Base-by-base conservation (phyloP, 306 rosid genomes). In the Morella rubra region DNA sequence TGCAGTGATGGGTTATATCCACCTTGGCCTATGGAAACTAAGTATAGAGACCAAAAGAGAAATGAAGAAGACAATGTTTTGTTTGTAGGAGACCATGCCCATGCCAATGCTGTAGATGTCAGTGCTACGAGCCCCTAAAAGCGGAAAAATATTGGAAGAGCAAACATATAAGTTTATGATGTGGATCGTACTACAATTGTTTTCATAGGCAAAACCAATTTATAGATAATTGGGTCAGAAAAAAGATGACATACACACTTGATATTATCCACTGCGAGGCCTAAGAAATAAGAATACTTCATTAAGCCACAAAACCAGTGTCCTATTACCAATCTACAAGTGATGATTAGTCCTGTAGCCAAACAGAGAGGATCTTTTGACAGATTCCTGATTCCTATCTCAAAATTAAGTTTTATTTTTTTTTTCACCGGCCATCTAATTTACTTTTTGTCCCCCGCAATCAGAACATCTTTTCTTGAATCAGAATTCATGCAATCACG, bases 1-100 rank as follows among this genome's bases (percentile, higher is more conserved):
- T 95, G 97, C 18, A 95, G 77, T 65, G 97, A 89, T n/a, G 99
- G 93, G 76, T 95, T 95, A 41, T 90, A 95, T 15, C 93, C 97
- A 24, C 97, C 97, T 85, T 88, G 97, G 71, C 97, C 99, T 5
- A 95, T 79, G 27, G 99, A 92, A 71, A 92, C 85, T 53, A 95
- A 79, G 69, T 85, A 95, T 71, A 95, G 95, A 42, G 99, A 91
- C 81, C 80, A 76, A 62, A 89, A 86, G 41, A 92, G 88, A 74
- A 92, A 89, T 53, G 93, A 87, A 45, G 91, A 80, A 1, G 90
- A 83, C 78, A 81, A 80, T 84, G 83, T 27, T 80, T 73, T 90
- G 86, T 83, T 85, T 81, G 72, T 73, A 4, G 89, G 78, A 71
- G 87, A 81, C 83, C 88, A 81, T 58, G 93, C 77, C 80, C 84